Evolutionary conservation across 2,329 filamentous ascomycete genomes (phyloP), one percentile per base, ranked within the genome.

Genomic region (Trichoderma koningii): DNA sequence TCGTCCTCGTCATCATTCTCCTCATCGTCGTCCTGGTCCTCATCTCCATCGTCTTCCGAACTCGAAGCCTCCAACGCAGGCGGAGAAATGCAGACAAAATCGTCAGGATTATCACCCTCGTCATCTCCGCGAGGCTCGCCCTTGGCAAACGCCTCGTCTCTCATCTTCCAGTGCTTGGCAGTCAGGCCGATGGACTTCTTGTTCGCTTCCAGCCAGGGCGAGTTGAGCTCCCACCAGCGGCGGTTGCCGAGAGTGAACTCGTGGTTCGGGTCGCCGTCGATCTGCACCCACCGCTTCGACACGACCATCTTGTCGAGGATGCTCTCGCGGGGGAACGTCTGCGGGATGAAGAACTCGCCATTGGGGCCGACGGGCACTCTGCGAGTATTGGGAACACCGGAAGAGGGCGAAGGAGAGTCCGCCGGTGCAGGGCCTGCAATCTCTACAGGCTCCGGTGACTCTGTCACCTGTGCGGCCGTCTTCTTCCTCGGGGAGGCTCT

Each of bases 191-290:
- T 48, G 2, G 60, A 42, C 14, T 66, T 50, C 57, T 70, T 72
- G 14, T 72, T 57, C 9, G 55, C 26, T 47, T 69, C 64, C 9
- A 73, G 56, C 69, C 69, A 72, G 19, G 53, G 48, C 0, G 47
- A 61, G 4, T 72, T 50, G 4, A 66, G 45, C 7, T 71, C 68
- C 71, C 71, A 72, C 71, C 69, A 71, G 38, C 50, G 28, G 2
- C 69, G 55, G 34, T 55, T 66, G 4, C 48, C 59, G 0, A 71
- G 60, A 10, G 66, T 70, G 66, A 70, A 66, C 10, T 15, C 21
- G 0, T 69, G 68, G 1, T 52, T 66, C 3, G 69, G 70, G 1
- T 53, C 69, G 3, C 60, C 70, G 50, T 72, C 70, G 47, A 72
- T 64, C 3, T 2, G 2, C 1, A 70, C 42, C 67, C 70, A 70